Percentiles rank a stretch among this genome's conserved stretches.
Conservation (phyloP, 1,284 basidiomycete genomes). For the Ceratobasidium papillatum region DNA sequence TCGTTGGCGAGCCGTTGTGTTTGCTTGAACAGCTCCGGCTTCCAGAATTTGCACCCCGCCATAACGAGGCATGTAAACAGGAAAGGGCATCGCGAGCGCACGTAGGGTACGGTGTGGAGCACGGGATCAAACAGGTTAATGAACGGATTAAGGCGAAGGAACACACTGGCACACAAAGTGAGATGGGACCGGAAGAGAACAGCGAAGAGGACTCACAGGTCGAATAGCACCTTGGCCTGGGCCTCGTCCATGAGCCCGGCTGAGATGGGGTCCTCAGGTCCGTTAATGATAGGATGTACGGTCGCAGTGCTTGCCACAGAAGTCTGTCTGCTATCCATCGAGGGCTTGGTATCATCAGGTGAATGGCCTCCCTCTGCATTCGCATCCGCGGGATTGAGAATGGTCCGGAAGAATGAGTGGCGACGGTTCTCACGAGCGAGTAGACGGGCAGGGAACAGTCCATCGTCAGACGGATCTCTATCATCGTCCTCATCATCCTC, state of each 20-base stretch:
- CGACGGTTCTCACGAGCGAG: conserved; percentile 73
- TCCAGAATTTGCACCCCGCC: conserved; percentile 86
- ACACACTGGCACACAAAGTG: conserved; percentile 55
- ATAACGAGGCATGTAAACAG: conserved; percentile 83
- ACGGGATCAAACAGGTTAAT: conserved; percentile 84
- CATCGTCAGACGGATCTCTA: conserved; percentile 56
- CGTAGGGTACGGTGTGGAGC: conserved; percentile 75
- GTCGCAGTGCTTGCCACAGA: conserved; percentile 23
- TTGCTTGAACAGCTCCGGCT: conserved; percentile 68
- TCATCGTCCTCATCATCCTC: conserved; percentile 61
- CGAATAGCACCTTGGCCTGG: conserved; percentile 73
- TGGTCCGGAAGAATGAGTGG: conserved; percentile 79
- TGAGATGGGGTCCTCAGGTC: conserved; percentile 70
- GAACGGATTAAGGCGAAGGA: conserved; percentile 81
- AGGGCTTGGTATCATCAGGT: conserved; percentile 32
- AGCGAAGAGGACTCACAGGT: conserved; percentile 50
- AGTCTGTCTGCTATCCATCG: conserved; percentile 36
- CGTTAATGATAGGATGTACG: conserved; percentile 43
- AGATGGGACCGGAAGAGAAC: background rate
- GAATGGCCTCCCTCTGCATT: conserved; percentile 52
- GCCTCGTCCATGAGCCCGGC: conserved; percentile 72
- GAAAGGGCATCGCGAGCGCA: conserved; percentile 77
- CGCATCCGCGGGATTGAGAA: conserved; percentile 72
- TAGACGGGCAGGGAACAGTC: conserved; percentile 73
- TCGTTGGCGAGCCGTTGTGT: conserved; percentile 75